Base-by-base conservation (phyloP, 768 basidiomycete genomes). In the Lyophyllum shimeji region DNA sequence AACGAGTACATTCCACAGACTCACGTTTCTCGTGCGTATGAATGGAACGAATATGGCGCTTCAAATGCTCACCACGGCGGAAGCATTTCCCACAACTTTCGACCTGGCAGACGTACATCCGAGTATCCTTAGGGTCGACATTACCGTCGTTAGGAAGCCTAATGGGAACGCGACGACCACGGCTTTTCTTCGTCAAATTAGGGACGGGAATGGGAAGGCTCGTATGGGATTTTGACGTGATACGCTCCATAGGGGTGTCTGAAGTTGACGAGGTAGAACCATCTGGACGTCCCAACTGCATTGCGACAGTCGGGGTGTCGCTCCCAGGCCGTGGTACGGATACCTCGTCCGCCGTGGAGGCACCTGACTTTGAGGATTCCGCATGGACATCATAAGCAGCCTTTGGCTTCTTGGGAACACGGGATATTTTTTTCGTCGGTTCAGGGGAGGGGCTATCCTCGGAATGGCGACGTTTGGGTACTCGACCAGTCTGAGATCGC, bases 1-100 rank as follows among this genome's bases (percentile, higher is more conserved):
- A 64, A 56, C 21, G 57, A 24, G 61, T 15, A 40, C 60, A 43
- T 49, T 56, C 50, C 60, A 61, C 27, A 48, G 42, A 77, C 89
- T 69, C 65, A 90, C 88, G 89, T 77, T 88, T 88, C 64, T 89
- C 86, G 65, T 87, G 78, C 0, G 87, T 88, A 61, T 90, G 88
- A 59, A 90, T 87, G 56, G 84, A 84, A 50, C 86, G 74, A 57
- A 89, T 82, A 67, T 90, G 88, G 46, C 89, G 75, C 74, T 89
- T 89, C 54, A 90, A 78, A 69, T 90, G 89, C 62, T 90, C 89
- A 5, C 83, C 82, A 24, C 89, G 81, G 64, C 82, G 80, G 69
- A 90, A 90, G 55, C 83, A 84, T 66, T 88, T 89, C 17, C 83
- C 85, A 67, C 89, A 90, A 3, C 78, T 84, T 33, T 85, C 78